Evolutionary conservation across 495 filamentous ascomycete species (phyloP), one percentile per base, ranked within the genome.

Genomic region (Chaetomidium leptoderma): DNA sequence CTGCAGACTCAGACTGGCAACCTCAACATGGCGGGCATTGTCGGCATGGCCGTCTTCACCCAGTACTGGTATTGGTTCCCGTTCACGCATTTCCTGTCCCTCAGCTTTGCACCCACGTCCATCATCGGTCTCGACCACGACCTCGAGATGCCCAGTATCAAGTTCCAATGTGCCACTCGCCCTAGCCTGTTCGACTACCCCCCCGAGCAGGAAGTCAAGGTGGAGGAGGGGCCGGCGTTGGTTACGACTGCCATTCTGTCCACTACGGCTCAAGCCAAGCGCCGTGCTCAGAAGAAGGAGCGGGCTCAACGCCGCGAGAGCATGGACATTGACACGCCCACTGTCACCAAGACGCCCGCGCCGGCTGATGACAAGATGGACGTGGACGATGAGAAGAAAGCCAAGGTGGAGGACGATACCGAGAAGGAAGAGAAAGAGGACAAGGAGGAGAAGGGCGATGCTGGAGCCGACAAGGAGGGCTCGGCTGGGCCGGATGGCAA

Each of bases 11-110:
- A 95, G 75, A 96, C 93, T 0, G 95, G 95, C 55, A 99, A 96
- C 64, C 81, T 99, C 59, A 97, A 97, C 76, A 93, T 97, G 90
- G 83, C 90, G 17, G 95, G 89, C 56, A 93, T 97, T 57, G 92
- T 99, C 21, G 95, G 95, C 59, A 96, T 96, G 83, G 91, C 91
- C 39, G 88, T 99, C 27, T 99, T 99, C 76, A 93, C 90, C 7
- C 95, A 99, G 71, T 99, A 99, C 76, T 99, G 95, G 95, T 99
- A 99, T 75, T 99, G 95, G 95, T 99, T 99, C 84, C 95, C 95
- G 46, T 84, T 97, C 63, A 96, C 93, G 24, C 95, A 97, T 72
- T 99, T 99, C 83, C 74, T 99, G 21, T 92, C 91, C 0, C 79
- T 97, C 59, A 90, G 88, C 67, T 97, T 97, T 69, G 86, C 88